Conservation (phyloP, 2,329 filamentous ascomycete species). For the Cladosporium sp. region DNA sequence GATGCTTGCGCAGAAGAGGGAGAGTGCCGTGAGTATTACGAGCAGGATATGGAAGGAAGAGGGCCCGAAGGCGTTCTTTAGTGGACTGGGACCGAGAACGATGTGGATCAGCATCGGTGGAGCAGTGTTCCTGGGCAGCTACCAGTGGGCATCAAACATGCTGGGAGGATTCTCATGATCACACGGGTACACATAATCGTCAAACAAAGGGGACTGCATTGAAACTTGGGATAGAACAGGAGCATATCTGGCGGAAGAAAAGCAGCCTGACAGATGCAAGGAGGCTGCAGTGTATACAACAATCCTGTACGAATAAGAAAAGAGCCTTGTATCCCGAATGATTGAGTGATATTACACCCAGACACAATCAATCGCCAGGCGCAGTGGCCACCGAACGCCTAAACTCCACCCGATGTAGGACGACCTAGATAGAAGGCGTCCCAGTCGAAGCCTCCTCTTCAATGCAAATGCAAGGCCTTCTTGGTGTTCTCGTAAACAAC, state of each 20-base stretch:
- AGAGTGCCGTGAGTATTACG: constrained; percentile 62
- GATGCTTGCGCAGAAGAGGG: constrained; percentile 78
- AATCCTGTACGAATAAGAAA: constrained; percentile 14
- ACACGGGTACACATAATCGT: neutral
- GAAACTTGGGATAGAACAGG: neutral
- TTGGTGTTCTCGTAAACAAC: constrained; percentile 92
- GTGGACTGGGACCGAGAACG: constrained; percentile 77
- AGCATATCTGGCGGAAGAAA: neutral
- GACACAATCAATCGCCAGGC: neutral
- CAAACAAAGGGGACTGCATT: neutral
- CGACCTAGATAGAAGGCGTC: neutral
- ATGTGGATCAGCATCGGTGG: constrained; percentile 95
- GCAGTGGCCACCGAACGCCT: constrained; percentile 9
- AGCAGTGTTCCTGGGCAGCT: constrained; percentile 90
- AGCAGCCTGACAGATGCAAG: neutral
- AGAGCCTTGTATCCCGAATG: constrained; percentile 1
- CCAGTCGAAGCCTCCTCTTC: constrained; percentile 8
- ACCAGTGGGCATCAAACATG: constrained; percentile 83
- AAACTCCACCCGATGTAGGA: constrained; percentile 11
- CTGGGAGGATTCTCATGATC: constrained; percentile 50
- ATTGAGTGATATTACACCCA: neutral
- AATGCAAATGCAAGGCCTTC: constrained; percentile 57
- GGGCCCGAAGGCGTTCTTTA: constrained; percentile 70
- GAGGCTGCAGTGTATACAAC: constrained; percentile 16
- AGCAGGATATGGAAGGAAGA: constrained; percentile 64